Conservation (phyloP, 345 rosid species). For the Kernera saxatilis region DNA sequence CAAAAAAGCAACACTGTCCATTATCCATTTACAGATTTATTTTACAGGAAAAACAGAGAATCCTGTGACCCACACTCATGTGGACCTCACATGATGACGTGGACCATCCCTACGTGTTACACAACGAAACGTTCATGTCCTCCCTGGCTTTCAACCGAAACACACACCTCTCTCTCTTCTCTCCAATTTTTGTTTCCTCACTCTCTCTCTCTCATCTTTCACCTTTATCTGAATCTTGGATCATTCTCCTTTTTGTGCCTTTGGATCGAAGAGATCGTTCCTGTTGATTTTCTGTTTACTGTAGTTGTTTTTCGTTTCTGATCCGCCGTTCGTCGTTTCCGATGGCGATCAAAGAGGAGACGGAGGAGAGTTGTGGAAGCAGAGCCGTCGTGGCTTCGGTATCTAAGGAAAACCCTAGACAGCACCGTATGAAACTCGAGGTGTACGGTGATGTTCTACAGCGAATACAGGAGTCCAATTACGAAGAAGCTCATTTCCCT, state of each 20-base stretch:
- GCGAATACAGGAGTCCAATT: conserved; percentile 64
- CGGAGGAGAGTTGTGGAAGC: conserved; percentile 87
- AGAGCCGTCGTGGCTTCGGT: conserved; percentile 54
- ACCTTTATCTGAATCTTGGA: conserved; percentile 24
- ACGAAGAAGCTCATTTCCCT: conserved; percentile 62
- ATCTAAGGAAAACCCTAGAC: conserved; percentile 55
- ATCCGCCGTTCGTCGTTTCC: not conserved
- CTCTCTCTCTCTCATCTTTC: not conserved
- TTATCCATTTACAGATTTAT: conserved; percentile 9
- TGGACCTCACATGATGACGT: conserved; percentile 21
- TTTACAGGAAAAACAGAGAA: not conserved
- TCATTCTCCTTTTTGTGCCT: conserved; percentile 11
- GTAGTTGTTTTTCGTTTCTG: not conserved
- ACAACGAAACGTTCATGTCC: conserved; percentile 22
- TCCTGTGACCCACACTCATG: conserved; percentile 11
- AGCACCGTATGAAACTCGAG: conserved; percentile 75
- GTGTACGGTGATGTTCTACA: conserved; percentile 73
- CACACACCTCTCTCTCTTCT: not conserved
- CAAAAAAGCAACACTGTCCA: conserved; percentile 6
- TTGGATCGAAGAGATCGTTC: conserved; percentile 11
- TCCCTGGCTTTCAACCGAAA: conserved; percentile 14
- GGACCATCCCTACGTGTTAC: conserved; percentile 21
- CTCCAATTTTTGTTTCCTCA: not conserved
- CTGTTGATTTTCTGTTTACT: conserved; percentile 20
- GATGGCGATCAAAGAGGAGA: conserved; percentile 84